phyloP scores from a whole-genome alignment of 192 early-diverging fungal species.

The Radiomyces spectabilis region DNA sequence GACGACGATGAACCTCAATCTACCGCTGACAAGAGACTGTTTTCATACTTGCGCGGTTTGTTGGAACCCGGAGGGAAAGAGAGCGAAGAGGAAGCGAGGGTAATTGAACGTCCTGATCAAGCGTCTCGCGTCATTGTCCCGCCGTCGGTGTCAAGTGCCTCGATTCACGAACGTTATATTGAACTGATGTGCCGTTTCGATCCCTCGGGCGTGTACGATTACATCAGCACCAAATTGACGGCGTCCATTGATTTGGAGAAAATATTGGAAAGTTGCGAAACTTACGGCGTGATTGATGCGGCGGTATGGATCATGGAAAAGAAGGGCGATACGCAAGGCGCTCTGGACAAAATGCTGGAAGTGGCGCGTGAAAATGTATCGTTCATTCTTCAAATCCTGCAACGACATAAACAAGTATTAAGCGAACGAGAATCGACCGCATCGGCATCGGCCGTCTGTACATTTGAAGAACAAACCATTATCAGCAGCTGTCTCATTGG shows the following conservation, averaged over 20 bases:
- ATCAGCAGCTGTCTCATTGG: conserved; percentile 41
- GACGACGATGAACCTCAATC: conserved; percentile 28
- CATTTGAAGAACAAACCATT: conserved; percentile 38
- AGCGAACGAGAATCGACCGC: too few species aligned
- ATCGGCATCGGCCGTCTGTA: conserved; percentile 28
- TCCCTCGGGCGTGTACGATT: conserved; percentile 52
- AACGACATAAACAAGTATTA: conserved; percentile 8
- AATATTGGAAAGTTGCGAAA: conserved; percentile 39
- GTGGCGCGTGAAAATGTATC: conserved; percentile 42
- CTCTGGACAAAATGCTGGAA: conserved; percentile 44
- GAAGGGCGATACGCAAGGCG: conserved; percentile 44
- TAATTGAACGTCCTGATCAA: too few species aligned
- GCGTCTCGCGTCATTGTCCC: too few species aligned
- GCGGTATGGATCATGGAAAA: conserved; percentile 56
- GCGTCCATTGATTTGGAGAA: conserved; percentile 12
- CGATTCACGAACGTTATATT: conserved; percentile 50
- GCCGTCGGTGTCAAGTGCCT: background rate
- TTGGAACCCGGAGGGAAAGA: conserved; percentile 31
- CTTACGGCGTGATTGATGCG: conserved; percentile 45
- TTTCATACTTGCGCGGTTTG: conserved; percentile 48
- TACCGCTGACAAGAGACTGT: conserved; percentile 34
- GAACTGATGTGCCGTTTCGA: conserved; percentile 51
- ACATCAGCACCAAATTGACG: conserved; percentile 40
- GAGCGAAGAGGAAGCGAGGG: background rate
- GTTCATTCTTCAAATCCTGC: conserved; percentile 30